phyloP scores from a whole-genome alignment of 192 early-diverging fungal genomes.

The Pilobolus umbonatus region DNA sequence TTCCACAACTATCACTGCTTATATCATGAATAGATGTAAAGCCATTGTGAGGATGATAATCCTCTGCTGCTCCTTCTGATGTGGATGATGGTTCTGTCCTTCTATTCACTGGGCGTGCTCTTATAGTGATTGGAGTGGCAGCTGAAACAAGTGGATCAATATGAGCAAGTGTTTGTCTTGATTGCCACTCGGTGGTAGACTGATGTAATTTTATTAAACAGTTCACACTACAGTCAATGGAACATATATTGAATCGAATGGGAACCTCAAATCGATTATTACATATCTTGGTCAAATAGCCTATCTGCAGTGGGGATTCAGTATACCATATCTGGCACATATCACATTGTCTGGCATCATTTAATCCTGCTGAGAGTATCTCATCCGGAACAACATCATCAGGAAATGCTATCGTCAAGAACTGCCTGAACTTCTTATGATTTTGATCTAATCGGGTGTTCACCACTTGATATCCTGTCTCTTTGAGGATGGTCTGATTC shows the following conservation, averaged over 20 bases:
- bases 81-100: no score
- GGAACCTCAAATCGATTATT: slow-evolving; percentile 22
- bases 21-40: no score
- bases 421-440: not conserved
- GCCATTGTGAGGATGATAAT: no score
- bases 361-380: not conserved
- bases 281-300: slow-evolving; percentile 15
- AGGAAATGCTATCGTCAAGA: slow-evolving; percentile 3
- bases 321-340: slow-evolving; percentile 9
- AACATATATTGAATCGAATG: slow-evolving; percentile 23
- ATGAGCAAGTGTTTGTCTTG: not conserved
- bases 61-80: no score
- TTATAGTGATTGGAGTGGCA: not conserved
- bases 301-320: slow-evolving; percentile 8
- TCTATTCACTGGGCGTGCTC: no score
- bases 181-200: slow-evolving; percentile 5
- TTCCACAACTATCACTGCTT: no score
- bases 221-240: slow-evolving; percentile 10
- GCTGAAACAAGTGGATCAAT: not conserved
- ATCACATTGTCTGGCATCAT: slow-evolving; percentile 19
- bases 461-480: not conserved
- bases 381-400: not conserved
- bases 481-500: not conserved
- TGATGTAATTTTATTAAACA: not conserved
- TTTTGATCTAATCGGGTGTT: not conserved